Evolutionary conservation across 2,329 filamentous ascomycete species (phyloP).

Genomic region (Fusarium poae): DNA sequence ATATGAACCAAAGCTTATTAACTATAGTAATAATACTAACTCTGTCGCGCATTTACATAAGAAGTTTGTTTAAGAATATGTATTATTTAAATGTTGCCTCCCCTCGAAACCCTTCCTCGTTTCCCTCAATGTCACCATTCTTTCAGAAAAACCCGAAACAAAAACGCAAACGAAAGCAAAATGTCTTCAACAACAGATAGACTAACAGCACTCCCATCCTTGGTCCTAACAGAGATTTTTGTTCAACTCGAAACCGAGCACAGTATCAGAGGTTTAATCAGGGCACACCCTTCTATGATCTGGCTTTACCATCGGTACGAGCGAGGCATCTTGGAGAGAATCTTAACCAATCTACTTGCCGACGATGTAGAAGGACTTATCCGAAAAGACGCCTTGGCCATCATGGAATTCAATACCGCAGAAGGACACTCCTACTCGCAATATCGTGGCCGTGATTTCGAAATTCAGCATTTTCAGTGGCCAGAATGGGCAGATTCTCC

Average conservation of each 20-base stretch:
- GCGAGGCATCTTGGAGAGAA: neutral
- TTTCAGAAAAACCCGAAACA: fast-evolving
- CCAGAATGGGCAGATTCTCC: neutral
- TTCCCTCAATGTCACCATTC: neutral
- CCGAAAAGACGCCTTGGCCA: neutral
- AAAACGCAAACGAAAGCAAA: neutral
- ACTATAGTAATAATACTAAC: no score
- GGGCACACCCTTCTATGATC: neutral
- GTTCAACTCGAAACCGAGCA: neutral
- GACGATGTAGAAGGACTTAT: neutral
- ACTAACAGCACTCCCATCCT: neutral
- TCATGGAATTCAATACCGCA: neutral
- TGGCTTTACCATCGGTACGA: neutral
- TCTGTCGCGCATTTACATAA: neutral
- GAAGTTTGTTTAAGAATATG: neutral
- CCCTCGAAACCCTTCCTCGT: neutral
- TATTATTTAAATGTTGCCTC: neutral
- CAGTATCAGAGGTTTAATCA: neutral
- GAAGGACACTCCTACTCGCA: fast-evolving
- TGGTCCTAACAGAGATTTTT: neutral
- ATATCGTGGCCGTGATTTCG: no score
- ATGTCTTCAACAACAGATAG: neutral
- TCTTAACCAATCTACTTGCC: neutral
- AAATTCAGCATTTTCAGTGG: neutral
- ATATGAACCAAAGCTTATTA: no score